These are phyloP conservation scores for Nakazawaea sp. DNA, from an alignment of 805 yeast genomes.

Conservation along the genomic window DNA sequence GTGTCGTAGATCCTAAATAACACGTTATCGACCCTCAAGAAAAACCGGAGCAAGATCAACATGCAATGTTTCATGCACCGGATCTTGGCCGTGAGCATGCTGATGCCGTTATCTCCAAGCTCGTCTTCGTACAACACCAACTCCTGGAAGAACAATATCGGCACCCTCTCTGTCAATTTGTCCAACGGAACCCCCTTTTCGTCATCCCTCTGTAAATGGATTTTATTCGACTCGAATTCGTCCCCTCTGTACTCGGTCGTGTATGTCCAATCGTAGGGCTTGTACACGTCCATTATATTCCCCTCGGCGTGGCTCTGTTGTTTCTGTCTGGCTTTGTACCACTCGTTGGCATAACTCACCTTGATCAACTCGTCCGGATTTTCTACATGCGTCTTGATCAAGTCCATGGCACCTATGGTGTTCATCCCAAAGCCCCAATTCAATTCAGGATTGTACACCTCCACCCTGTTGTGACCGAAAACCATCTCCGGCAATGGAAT, in stretches of 20 bases:
- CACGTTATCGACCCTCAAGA: constrained; percentile 86
- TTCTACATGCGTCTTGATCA: constrained; percentile 41
- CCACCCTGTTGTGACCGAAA: constrained; percentile 75
- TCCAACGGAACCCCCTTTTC: constrained; percentile 54
- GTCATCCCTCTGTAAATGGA: constrained; percentile 22
- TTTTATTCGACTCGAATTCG: constrained; percentile 13
- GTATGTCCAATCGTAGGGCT: constrained; percentile 97
- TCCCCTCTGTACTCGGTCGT: constrained; percentile 75
- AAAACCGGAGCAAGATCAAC: constrained; percentile 68
- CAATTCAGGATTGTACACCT: constrained; percentile 33
- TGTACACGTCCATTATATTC: constrained; percentile 49
- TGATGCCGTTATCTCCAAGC: constrained; percentile 91
- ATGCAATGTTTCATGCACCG: constrained; percentile 85
- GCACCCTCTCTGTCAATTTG: constrained; percentile 67
- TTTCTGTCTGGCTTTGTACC: constrained; percentile 46
- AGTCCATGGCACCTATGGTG: constrained; percentile 66
- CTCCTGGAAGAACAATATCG: constrained; percentile 85
- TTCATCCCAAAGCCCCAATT: constrained; percentile 56
- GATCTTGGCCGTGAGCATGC: constrained; percentile 68
- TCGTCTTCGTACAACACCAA: constrained; percentile 90
- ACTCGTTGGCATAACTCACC: constrained; percentile 83
- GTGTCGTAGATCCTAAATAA: constrained; percentile 80
- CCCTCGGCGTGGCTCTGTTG: constrained; percentile 22
- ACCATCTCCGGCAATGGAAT: constrained; percentile 97
- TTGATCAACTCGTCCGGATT: constrained; percentile 35